Evolutionary conservation across 306 rosid genomes (phyloP).

Genomic region (Quercus glauca): DNA sequence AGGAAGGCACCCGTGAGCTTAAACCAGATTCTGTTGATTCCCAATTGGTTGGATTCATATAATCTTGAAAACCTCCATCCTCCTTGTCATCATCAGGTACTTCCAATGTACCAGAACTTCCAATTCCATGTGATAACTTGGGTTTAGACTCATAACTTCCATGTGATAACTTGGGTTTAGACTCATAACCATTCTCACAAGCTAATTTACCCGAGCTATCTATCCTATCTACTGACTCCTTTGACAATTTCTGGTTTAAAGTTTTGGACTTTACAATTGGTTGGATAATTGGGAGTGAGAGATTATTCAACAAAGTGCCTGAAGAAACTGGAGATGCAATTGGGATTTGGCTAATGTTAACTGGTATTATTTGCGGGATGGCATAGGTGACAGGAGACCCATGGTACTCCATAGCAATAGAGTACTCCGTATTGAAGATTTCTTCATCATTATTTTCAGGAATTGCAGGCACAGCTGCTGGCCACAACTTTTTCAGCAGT

Average conservation of each 20-base stretch:
- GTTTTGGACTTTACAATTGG: conserved; percentile 46
- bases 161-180: neutral
- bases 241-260: neutral
- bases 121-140: conserved; percentile 15
- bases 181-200: conserved; percentile 1
- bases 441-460: conserved; percentile 18
- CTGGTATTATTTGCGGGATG: conserved; percentile 54
- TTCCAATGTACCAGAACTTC: conserved; percentile 12
- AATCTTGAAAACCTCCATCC: conserved; percentile 17
- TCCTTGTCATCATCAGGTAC: conserved; percentile 21
- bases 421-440: conserved; percentile 42
- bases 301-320: conserved; percentile 25
- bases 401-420: conserved; percentile 61
- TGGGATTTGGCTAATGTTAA: conserved; percentile 48
- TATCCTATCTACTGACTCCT: conserved; percentile 2
- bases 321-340: conserved; percentile 46
- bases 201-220: conserved; percentile 7
- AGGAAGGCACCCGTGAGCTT: conserved; percentile 33
- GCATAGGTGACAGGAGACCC: conserved; percentile 55
- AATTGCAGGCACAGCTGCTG: conserved; percentile 29
- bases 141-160: conserved; percentile 7
- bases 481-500: conserved; percentile 40
- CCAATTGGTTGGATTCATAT: conserved; percentile 33
- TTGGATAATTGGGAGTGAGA: conserved; percentile 51
- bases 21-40: conserved; percentile 43